Conservation (phyloP, 768 basidiomycete genomes). For the Cubamyces sp. region DNA sequence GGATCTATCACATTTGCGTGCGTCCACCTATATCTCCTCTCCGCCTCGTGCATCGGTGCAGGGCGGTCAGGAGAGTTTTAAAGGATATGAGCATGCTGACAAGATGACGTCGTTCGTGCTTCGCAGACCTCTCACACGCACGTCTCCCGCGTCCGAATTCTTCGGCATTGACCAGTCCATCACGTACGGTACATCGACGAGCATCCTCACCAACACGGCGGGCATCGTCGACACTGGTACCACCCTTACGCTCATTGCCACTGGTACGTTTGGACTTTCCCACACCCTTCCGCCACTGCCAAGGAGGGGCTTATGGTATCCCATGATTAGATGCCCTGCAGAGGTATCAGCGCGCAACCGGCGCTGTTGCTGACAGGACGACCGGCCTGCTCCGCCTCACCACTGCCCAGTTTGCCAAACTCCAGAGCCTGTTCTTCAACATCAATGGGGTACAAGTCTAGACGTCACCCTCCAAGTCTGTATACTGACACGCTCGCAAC, state of each 20-base stretch:
- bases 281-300: background rate
- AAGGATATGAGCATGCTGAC: background rate
- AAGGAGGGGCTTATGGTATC: background rate
- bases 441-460: slow-evolving; percentile 32
- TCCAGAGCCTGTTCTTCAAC: slow-evolving; percentile 39
- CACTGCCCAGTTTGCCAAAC: slow-evolving; percentile 32
- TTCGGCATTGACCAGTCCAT: slow-evolving; percentile 43
- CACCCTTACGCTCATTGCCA: slow-evolving; percentile 28
- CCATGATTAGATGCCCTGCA: slow-evolving; percentile 34
- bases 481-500: background rate
- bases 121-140: slow-evolving; percentile 36
- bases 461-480: background rate
- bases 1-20: slow-evolving; percentile 35
- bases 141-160: slow-evolving; percentile 36
- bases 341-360: slow-evolving; percentile 37
- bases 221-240: slow-evolving; percentile 37
- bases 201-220: slow-evolving; percentile 26
- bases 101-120: background rate
- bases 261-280: slow-evolving; percentile 1
- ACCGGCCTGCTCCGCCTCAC: slow-evolving; percentile 39
- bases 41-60: background rate
- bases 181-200: slow-evolving; percentile 27
- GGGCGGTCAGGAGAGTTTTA: background rate
- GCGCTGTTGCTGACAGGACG: slow-evolving; percentile 34
- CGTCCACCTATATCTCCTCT: background rate